phyloP scores from a whole-genome alignment of 208 protist species.

The Trypanosoma melophagium region DNA sequence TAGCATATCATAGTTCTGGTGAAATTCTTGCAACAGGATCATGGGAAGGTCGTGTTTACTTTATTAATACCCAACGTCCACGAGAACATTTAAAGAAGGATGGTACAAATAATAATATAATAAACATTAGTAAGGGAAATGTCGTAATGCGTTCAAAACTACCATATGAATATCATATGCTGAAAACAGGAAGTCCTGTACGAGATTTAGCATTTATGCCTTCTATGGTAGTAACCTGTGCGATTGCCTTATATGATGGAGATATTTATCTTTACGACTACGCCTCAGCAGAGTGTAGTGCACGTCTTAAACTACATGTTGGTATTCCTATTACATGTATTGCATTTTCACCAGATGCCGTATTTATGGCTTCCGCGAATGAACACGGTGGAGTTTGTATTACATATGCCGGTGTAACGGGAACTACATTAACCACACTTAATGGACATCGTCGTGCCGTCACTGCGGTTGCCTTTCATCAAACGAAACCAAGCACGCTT shows the following conservation, averaged over 20 bases:
- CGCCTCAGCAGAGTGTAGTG: slow-evolving; percentile 43
- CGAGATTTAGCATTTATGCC: slow-evolving; percentile 57
- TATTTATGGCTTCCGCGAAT: slow-evolving; percentile 72
- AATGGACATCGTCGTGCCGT: slow-evolving; percentile 73
- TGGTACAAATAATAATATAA: not conserved
- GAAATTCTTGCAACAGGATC: slow-evolving; percentile 72
- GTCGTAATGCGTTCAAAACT: not conserved
- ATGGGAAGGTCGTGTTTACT: slow-evolving; percentile 63
- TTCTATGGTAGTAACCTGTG: slow-evolving; percentile 76
- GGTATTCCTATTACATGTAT: slow-evolving; percentile 57
- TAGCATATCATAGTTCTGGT: slow-evolving; percentile 65
- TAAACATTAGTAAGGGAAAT: not conserved
- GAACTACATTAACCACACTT: slow-evolving; percentile 46
- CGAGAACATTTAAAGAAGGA: not conserved
- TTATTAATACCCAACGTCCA: slow-evolving; percentile 43
- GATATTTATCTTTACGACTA: slow-evolving; percentile 61
- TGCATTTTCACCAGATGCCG: slow-evolving; percentile 60
- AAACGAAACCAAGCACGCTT: slow-evolving; percentile 7
- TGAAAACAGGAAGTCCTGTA: slow-evolving; percentile 33
- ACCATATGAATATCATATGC: slow-evolving; percentile 1
- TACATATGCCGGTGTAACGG: slow-evolving; percentile 58
- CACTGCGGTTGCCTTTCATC: slow-evolving; percentile 46
- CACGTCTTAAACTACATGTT: slow-evolving; percentile 48
- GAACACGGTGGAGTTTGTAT: slow-evolving; percentile 63
- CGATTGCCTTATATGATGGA: slow-evolving; percentile 64